Conservation (phyloP, 345 rosid genomes). For the Eucalyptus erythrocorys region DNA sequence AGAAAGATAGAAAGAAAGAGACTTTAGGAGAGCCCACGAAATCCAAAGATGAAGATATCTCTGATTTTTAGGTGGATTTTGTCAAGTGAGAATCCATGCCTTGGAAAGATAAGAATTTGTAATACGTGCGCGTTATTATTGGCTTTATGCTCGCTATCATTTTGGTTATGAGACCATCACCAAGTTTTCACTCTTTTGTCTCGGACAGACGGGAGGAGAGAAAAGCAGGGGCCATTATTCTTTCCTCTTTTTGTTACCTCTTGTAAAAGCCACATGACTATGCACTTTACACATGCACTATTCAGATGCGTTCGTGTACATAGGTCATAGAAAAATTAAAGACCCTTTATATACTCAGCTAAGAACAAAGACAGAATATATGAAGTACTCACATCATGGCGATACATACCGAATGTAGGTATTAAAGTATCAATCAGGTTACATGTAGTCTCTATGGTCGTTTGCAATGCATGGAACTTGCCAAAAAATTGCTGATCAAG, state of each 20-base stretch:
- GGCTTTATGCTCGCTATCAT: background rate
- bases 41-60: slow-evolving; percentile 38
- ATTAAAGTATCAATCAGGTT: background rate
- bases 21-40: slow-evolving; percentile 16
- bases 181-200: slow-evolving; percentile 19
- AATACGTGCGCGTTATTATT: background rate
- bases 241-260: slow-evolving; percentile 2
- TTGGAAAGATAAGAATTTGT: background rate
- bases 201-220: slow-evolving; percentile 19
- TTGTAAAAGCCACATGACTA: background rate
- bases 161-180: slow-evolving; percentile 42
- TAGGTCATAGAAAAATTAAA: background rate
- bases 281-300: background rate
- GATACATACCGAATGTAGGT: background rate
- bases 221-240: background rate
- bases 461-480: background rate
- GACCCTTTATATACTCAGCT: background rate
- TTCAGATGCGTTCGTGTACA: background rate
- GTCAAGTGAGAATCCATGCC: background rate
- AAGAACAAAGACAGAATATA: background rate
- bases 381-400: background rate
- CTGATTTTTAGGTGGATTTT: slow-evolving; percentile 26
- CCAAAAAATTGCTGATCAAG: background rate
- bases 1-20: background rate
- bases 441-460: background rate